Evolutionary conservation across 1,284 basidiomycete species (phyloP).

Genomic region (Vanrija sp.): DNA sequence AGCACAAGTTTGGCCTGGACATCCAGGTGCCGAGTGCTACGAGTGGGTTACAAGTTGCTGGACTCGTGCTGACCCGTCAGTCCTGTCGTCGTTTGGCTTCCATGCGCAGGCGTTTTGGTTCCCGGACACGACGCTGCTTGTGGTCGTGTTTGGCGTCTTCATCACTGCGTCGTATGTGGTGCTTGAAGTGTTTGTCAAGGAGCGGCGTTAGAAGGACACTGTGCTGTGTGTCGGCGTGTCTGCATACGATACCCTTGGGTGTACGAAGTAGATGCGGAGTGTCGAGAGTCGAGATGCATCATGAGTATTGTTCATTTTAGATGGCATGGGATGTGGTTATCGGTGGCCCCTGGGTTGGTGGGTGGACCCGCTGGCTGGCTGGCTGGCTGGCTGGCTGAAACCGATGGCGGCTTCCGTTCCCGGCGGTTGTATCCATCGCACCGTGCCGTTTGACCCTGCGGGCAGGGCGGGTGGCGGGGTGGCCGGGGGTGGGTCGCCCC

Average conservation of each 20-base stretch:
- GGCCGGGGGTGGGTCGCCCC: no score
- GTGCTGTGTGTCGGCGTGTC: background rate
- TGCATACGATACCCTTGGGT: no score
- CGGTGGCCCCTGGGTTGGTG: no score
- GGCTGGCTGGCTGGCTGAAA: no score
- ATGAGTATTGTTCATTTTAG: background rate
- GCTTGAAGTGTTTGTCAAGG: constrained; percentile 83
- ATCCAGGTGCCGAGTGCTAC: constrained; percentile 90
- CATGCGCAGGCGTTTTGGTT: constrained; percentile 91
- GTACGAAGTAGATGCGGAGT: background rate
- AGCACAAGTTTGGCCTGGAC: constrained; percentile 89
- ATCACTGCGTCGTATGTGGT: constrained; percentile 70
- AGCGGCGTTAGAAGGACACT: constrained; percentile 61
- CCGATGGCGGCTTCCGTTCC: no score
- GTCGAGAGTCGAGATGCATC: background rate
- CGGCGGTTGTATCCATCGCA: no score
- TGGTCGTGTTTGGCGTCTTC: constrained; percentile 76
- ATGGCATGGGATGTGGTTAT: background rate
- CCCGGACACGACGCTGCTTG: constrained; percentile 79
- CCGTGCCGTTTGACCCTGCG: no score
- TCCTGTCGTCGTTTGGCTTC: constrained; percentile 83
- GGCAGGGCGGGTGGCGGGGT: no score
- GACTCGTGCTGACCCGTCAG: constrained; percentile 13
- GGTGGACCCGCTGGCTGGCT: no score
- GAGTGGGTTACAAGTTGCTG: constrained; percentile 44